These are phyloP conservation scores for Acer yangbiense DNA, from an alignment of 345 rosid species.

Conservation along the genomic window DNA sequence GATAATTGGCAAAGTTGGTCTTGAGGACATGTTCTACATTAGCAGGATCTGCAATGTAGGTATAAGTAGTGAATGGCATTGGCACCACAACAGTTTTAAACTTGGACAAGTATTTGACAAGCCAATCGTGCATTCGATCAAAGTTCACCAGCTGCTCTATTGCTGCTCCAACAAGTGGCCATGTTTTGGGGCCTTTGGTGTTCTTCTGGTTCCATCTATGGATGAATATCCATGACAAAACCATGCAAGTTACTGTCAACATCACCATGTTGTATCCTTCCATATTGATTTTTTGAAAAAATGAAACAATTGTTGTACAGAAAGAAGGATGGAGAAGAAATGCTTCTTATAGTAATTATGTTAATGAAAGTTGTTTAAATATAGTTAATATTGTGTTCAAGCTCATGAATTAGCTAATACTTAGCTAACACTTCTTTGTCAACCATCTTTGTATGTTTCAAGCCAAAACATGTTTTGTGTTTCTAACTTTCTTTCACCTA, in stretches of 20 bases:
- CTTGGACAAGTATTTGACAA: constrained; percentile 63
- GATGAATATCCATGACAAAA: constrained; percentile 62
- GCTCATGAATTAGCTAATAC: constrained; percentile 28
- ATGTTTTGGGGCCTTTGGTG: constrained; percentile 77
- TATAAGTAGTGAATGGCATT: constrained; percentile 85
- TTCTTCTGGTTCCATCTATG: constrained; percentile 81
- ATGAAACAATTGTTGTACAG: constrained; percentile 14
- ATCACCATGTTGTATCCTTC: constrained; percentile 43
- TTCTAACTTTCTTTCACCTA: background rate
- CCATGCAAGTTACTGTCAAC: constrained; percentile 43
- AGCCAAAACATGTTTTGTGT: constrained; percentile 6
- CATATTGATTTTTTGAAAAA: constrained; percentile 17
- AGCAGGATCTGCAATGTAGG: constrained; percentile 92
- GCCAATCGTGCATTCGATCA: constrained; percentile 94
- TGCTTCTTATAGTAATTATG: constrained; percentile 27
- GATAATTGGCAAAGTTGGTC: constrained; percentile 82
- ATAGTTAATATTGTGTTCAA: constrained; percentile 19
- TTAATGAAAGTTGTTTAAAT: constrained; percentile 25
- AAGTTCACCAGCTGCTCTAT: constrained; percentile 77
- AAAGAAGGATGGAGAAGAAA: background rate
- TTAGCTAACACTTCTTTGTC: constrained; percentile 23
- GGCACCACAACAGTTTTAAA: constrained; percentile 78
- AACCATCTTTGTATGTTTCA: constrained; percentile 42
- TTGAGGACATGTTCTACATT: constrained; percentile 89
- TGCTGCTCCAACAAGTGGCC: constrained; percentile 94